Evolutionary conservation across 2,329 filamentous ascomycete genomes (phyloP).

Genomic region (Teratosphaeriaceae sp.): DNA sequence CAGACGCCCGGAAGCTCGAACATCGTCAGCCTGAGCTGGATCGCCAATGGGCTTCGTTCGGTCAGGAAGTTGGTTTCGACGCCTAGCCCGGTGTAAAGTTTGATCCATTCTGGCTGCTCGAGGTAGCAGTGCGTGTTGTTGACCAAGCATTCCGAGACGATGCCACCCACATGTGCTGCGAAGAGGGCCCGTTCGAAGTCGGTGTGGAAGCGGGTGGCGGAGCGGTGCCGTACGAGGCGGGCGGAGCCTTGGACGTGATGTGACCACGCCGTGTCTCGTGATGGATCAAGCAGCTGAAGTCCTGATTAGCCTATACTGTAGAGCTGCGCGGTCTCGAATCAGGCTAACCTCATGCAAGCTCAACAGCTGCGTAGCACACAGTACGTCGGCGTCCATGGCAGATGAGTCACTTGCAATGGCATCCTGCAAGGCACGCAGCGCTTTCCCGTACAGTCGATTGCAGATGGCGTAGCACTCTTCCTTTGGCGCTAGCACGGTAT

Average conservation of each 20-base stretch:
- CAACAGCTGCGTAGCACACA: conserved; percentile 18
- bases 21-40: conserved; percentile 18
- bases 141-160: conserved; percentile 20
- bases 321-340: neutral
- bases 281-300: conserved; percentile 25
- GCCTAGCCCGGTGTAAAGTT: conserved; percentile 16
- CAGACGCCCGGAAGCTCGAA: conserved; percentile 18
- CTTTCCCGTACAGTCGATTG: conserved; percentile 17
- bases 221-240: conserved; percentile 27
- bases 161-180: conserved; percentile 28
- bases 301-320: neutral
- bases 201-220: conserved; percentile 24
- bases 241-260: conserved; percentile 29
- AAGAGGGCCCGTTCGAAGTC: conserved; percentile 34
- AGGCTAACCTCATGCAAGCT: conserved; percentile 20
- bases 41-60: conserved; percentile 17
- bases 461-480: conserved; percentile 3
- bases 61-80: conserved; percentile 12
- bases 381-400: conserved; percentile 15
- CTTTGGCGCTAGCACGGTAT: conserved; percentile 10
- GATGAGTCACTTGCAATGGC: conserved; percentile 11
- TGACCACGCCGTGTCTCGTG: conserved; percentile 25
- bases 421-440: conserved; percentile 16
- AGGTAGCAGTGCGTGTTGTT: conserved; percentile 24
- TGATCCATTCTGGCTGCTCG: conserved; percentile 26